phyloP scores from a whole-genome alignment of 1,284 basidiomycete genomes.

The Fomes fomentarius region DNA sequence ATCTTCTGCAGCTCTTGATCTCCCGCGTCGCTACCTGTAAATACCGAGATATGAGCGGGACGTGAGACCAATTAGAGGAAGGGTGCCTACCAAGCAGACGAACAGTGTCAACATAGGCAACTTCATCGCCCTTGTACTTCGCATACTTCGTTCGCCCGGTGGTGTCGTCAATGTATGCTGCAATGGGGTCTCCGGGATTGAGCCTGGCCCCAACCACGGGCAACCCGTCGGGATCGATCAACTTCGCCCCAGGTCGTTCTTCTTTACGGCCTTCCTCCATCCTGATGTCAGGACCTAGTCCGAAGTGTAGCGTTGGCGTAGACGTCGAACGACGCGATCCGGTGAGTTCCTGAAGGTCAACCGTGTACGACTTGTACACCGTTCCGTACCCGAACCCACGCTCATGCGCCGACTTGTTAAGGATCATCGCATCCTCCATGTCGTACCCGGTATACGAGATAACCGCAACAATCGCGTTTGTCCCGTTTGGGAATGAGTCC shows the following conservation, averaged over 20 bases:
- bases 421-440: constrained; percentile 99
- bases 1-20: constrained; percentile 92
- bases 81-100: constrained; percentile 77
- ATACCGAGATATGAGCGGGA: background rate
- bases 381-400: constrained; percentile 98
- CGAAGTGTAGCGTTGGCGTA: constrained; percentile 79
- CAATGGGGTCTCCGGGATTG: constrained; percentile 78
- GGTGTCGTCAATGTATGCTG: constrained; percentile 89
- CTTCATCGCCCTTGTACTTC: constrained; percentile 98
- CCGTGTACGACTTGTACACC: constrained; percentile 93
- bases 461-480: constrained; percentile 97
- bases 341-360: constrained; percentile 86
- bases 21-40: constrained; percentile 79
- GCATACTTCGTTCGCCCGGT: constrained; percentile 84
- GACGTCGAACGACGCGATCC: constrained; percentile 62
- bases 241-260: constrained; percentile 56
- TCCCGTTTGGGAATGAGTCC: constrained; percentile 98
- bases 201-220: constrained; percentile 80
- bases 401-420: constrained; percentile 99
- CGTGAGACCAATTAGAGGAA: background rate
- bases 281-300: constrained; percentile 79
- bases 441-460: constrained; percentile 99
- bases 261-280: constrained; percentile 56
- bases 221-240: constrained; percentile 85
- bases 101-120: constrained; percentile 90